Evolutionary conservation across 106 monocot genomes (phyloP).

Genomic region (Alisma plantagoaquatica): DNA sequence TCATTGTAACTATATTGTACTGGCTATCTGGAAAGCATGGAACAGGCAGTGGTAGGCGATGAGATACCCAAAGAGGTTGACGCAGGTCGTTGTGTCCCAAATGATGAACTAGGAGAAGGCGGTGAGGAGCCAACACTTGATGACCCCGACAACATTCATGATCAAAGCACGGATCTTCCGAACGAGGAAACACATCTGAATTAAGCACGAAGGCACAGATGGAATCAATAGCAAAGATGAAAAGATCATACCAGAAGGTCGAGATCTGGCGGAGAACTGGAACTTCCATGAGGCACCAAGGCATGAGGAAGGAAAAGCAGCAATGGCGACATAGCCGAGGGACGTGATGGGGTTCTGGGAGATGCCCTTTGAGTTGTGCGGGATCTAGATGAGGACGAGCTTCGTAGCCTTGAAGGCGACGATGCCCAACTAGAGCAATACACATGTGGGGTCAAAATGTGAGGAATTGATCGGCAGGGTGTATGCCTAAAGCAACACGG

Average conservation of each 20-base stretch:
- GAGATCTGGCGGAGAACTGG: not conserved
- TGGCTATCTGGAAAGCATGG: no score
- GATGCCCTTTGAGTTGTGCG: slow-evolving; percentile 9
- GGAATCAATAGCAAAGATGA: slow-evolving; percentile 46
- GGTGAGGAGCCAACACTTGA: slow-evolving; percentile 58
- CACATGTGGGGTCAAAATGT: slow-evolving; percentile 3
- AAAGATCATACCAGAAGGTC: slow-evolving; percentile 21
- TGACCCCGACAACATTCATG: slow-evolving; percentile 61
- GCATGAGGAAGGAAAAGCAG: slow-evolving; percentile 7
- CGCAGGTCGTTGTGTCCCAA: slow-evolving; percentile 35
- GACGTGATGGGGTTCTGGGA: slow-evolving; percentile 10
- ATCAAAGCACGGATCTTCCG: slow-evolving; percentile 58
- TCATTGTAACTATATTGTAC: no score
- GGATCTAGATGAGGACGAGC: no score
- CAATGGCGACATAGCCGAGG: slow-evolving; percentile 9
- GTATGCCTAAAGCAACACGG: no score
- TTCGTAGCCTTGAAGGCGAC: slow-evolving; percentile 12
- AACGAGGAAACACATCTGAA: slow-evolving; percentile 54
- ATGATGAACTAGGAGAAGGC: slow-evolving; percentile 70
- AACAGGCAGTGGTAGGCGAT: slow-evolving; percentile 11
- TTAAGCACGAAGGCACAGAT: slow-evolving; percentile 58
- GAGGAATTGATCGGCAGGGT: slow-evolving; percentile 1
- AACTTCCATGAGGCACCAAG: slow-evolving; percentile 3
- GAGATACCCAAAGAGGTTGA: slow-evolving; percentile 42
- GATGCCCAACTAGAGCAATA: slow-evolving; percentile 5